phyloP scores from a whole-genome alignment of 495 filamentous ascomycete species.

The Extremus antarcticus region DNA sequence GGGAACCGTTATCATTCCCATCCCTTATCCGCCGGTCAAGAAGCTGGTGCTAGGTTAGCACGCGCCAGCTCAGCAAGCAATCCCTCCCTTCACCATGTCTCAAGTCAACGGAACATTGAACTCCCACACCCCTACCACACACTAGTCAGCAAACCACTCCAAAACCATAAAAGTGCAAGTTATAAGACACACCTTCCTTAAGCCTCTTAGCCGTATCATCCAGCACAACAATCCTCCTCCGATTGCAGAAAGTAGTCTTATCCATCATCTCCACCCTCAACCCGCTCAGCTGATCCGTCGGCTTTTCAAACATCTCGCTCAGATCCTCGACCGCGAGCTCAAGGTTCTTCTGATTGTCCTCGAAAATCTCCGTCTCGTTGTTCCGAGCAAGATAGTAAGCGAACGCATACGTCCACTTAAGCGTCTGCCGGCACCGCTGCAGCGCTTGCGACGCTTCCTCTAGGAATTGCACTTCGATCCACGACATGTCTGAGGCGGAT shows the following conservation, averaged over 20 bases:
- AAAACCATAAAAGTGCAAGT: neutral
- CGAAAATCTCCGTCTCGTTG: constrained; percentile 93
- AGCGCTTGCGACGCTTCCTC: constrained; percentile 85
- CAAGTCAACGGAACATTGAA: constrained; percentile 30
- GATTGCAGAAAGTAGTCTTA: constrained; percentile 92
- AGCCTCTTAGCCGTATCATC: constrained; percentile 87
- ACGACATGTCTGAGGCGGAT: constrained; percentile 85
- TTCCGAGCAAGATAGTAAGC: constrained; percentile 92
- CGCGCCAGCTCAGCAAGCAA: no score
- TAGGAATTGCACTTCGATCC: constrained; percentile 98
- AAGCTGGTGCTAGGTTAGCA: no score
- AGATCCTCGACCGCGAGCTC: constrained; percentile 93
- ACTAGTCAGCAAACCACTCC: no score
- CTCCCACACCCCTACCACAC: constrained; percentile 28
- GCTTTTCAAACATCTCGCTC: constrained; percentile 97
- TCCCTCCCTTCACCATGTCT: no score
- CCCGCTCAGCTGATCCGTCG: constrained; percentile 66
- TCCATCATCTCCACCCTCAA: constrained; percentile 97
- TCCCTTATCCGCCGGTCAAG: no score
- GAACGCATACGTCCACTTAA: constrained; percentile 99
- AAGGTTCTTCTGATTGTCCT: constrained; percentile 96
- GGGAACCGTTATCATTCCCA: no score
- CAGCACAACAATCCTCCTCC: constrained; percentile 76
- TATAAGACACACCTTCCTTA: constrained; percentile 57
- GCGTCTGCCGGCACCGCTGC: constrained; percentile 88